Evolutionary conservation across 805 yeast genomes (phyloP).

Genomic region (Zygosaccharomyces kombuchaensis): DNA sequence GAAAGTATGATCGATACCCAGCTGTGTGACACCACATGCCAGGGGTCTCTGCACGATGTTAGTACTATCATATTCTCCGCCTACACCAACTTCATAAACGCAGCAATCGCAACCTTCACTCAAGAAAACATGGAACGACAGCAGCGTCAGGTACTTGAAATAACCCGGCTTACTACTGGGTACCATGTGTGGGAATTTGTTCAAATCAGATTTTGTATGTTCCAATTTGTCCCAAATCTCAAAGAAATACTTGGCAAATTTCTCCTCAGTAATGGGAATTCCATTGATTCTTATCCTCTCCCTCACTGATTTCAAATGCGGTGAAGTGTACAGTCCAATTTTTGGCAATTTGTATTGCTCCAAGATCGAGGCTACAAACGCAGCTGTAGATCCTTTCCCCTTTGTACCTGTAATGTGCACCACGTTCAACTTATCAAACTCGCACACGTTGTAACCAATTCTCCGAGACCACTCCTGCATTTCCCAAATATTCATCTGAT

Average conservation of each 20-base stretch:
- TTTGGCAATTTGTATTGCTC: constrained; percentile 54
- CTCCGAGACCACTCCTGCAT: constrained; percentile 78
- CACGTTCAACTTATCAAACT: constrained; percentile 69
- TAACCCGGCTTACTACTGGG: constrained; percentile 81
- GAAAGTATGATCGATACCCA: constrained; percentile 89
- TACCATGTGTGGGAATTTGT: constrained; percentile 67
- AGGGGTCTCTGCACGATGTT: constrained; percentile 76
- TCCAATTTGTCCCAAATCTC: constrained; percentile 88
- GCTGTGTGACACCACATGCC: constrained; percentile 76
- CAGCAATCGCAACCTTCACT: constrained; percentile 91
- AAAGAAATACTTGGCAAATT: constrained; percentile 84
- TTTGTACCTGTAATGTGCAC: constrained; percentile 96
- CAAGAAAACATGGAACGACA: constrained; percentile 87
- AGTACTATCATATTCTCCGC: constrained; percentile 97
- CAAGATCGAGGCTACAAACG: constrained; percentile 81
- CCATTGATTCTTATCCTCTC: constrained; percentile 90
- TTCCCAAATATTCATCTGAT: constrained; percentile 71
- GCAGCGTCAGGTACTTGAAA: constrained; percentile 81
- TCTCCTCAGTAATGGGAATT: constrained; percentile 70
- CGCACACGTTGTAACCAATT: constrained; percentile 60
- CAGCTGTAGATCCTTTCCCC: constrained; percentile 98
- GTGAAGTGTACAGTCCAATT: constrained; percentile 92
- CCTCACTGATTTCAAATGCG: constrained; percentile 88
- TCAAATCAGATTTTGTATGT: constrained; percentile 48
- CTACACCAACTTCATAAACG: constrained; percentile 96